Percentiles rank a stretch among this genome's conserved stretches.
These are phyloP conservation scores for Salix caprea DNA, from an alignment of 345 rosid species.

Conservation along the genomic window DNA sequence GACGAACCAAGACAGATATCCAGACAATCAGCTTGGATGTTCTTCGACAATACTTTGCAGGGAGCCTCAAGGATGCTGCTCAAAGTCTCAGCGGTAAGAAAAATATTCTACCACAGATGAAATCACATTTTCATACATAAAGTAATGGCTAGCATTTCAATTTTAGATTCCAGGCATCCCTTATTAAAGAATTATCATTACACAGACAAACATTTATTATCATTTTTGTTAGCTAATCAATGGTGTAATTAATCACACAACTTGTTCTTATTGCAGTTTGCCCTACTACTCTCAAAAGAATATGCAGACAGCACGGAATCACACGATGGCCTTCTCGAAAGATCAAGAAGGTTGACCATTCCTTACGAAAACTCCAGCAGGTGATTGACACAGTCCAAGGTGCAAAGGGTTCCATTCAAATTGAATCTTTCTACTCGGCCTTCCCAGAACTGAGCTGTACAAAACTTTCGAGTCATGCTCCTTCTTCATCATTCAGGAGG, in stretches of 20 bases:
- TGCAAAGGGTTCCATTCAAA: slow-evolving; percentile 66
- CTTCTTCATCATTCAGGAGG: slow-evolving; percentile 30
- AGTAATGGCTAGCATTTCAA: background rate
- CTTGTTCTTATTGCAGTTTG: slow-evolving; percentile 61
- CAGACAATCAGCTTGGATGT: slow-evolving; percentile 78
- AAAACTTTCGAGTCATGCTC: slow-evolving; percentile 37
- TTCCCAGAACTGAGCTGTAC: slow-evolving; percentile 82
- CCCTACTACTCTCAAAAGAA: slow-evolving; percentile 92
- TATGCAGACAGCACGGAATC: slow-evolving; percentile 92
- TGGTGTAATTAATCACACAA: slow-evolving; percentile 15
- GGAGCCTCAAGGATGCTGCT: slow-evolving; percentile 97
- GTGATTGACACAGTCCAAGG: slow-evolving; percentile 94
- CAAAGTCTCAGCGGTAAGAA: slow-evolving; percentile 83
- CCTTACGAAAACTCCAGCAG: slow-evolving; percentile 79
- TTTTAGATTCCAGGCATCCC: background rate
- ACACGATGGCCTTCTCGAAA: slow-evolving; percentile 93
- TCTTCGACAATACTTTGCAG: slow-evolving; percentile 83
- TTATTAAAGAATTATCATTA: background rate
- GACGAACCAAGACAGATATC: slow-evolving; percentile 67
- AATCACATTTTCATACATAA: slow-evolving; percentile 4
- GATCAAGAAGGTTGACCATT: slow-evolving; percentile 93
- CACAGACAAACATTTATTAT: background rate
- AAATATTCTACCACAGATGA: slow-evolving; percentile 16
- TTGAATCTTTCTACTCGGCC: slow-evolving; percentile 72
- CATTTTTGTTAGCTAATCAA: background rate